A percentile compares a stretch with the other conserved stretches of the same genome.
Evolutionary conservation across 805 yeast species (phyloP).

Genomic region (Zygosaccharomyces bailii): DNA sequence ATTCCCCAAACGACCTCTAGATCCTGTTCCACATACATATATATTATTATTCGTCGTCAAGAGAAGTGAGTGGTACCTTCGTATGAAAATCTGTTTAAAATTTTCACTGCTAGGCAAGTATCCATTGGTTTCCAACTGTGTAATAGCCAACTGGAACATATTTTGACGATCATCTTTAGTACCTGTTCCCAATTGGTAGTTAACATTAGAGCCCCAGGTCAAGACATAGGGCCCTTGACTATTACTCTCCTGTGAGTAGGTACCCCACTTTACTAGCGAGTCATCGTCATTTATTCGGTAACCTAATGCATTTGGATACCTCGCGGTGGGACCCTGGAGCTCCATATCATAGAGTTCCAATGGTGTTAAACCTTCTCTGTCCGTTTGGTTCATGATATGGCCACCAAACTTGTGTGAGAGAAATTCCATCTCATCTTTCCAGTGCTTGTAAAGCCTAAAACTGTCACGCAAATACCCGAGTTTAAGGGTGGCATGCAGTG

Average conservation of each 20-base stretch:
- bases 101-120: constrained; percentile 15
- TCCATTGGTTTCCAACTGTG: constrained; percentile 19
- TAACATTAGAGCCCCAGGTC: constrained; percentile 61
- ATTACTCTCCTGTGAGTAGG: not conserved
- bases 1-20: constrained; percentile 70
- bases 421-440: constrained; percentile 28
- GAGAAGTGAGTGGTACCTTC: constrained; percentile 64
- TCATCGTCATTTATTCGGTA: constrained; percentile 6
- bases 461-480: constrained; percentile 34
- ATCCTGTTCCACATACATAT: constrained; percentile 61
- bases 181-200: constrained; percentile 63
- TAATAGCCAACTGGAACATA: constrained; percentile 41
- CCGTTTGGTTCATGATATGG: constrained; percentile 47
- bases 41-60: constrained; percentile 53
- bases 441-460: constrained; percentile 26
- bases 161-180: constrained; percentile 51
- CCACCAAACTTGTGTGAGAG: constrained; percentile 23
- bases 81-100: constrained; percentile 49
- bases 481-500: constrained; percentile 61
- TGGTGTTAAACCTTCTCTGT: constrained; percentile 69
- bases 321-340: constrained; percentile 9
- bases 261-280: constrained; percentile 4
- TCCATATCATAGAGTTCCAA: constrained; percentile 50
- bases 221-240: constrained; percentile 49
- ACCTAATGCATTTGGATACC: constrained; percentile 16